Evolutionary conservation across 2,329 filamentous ascomycete species (phyloP), one percentile per base, ranked within the genome.

Genomic region (Exophiala aquamarina): DNA sequence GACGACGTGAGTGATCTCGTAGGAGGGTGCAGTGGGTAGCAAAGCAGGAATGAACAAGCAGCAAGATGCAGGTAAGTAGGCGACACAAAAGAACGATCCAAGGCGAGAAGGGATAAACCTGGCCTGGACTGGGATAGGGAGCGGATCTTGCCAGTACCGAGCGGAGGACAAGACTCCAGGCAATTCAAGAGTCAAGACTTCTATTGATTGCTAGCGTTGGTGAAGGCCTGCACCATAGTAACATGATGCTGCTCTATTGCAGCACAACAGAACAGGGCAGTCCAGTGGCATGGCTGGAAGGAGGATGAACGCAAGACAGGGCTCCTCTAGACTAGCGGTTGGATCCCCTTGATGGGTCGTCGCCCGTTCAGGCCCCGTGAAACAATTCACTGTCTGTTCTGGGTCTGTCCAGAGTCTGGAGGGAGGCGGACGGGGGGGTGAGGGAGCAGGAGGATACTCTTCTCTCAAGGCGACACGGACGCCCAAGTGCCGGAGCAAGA

Each of bases 381-480:
- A 55, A 52, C 48, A 45, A 29, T 36, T 32, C 37, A 36, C 36
- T 39, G 49, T 51, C 44, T 40, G 36, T 29, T 49, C 35, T 52
- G 40, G 49, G 15, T 32, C 41, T 26, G 28, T 23, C 36, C 44
- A n/a, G 26, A 14, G 8, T 17, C 36, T 33, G 35, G 21, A 29
- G 42, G 35, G 18, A n/a, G 17, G 32, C 8, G 6, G 13, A 34
- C 32, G 8, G 32, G 6, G 6, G 32, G 6, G 32, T n/a, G 32
- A 5, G 6, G 32, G 6, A 18, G 28, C 35, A 37, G 17, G 32
- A 26, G 31, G 44, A 38, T 28, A 21, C 15, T 41, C 51, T 44
- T 44, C 47, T 39, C 52, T 52, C 45, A 41, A 52, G 49, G 52
- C 40, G 42, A 49, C 45, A 46, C 52, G 52, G 52, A 51, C 41